phyloP scores from a whole-genome alignment of 345 rosid species.

The Hibiscus mutabilis region DNA sequence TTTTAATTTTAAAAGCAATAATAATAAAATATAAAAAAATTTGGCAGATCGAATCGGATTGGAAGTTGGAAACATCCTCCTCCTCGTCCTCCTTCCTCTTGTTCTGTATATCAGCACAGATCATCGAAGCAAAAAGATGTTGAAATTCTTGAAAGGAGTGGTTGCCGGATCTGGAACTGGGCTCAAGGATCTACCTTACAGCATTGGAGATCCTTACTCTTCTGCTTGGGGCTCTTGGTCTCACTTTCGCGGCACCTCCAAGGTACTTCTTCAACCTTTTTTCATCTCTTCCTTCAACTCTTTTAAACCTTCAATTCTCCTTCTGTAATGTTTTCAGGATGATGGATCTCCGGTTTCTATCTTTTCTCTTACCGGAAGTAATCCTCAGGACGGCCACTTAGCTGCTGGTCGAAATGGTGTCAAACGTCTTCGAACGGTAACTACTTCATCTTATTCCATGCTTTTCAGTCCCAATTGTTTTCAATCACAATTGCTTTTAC shows the following conservation, averaged over 20 bases:
- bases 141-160: conserved; percentile 85
- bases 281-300: neutral
- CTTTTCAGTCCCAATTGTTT: neutral
- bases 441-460: neutral
- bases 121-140: conserved; percentile 35
- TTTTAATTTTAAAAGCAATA: neutral
- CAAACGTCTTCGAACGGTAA: conserved; percentile 97
- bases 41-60: conserved; percentile 11
- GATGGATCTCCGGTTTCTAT: conserved; percentile 94
- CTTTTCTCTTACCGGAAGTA: conserved; percentile 71
- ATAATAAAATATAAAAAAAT: neutral
- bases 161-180: conserved; percentile 95
- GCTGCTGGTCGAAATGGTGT: conserved; percentile 96
- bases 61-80: neutral
- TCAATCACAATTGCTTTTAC: neutral
- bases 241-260: conserved; percentile 88
- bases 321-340: conserved; percentile 40
- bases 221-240: conserved; percentile 97
- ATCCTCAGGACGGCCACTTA: conserved; percentile 80
- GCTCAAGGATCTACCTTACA: conserved; percentile 91
- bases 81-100: neutral
- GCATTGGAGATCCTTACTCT: conserved; percentile 80
- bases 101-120: neutral
- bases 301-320: neutral
- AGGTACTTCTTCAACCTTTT: conserved; percentile 27